Percentiles rank a stretch among this genome's conserved stretches.
Conservation (phyloP, 2,329 filamentous ascomycete genomes). For the Fulvia fulva region DNA sequence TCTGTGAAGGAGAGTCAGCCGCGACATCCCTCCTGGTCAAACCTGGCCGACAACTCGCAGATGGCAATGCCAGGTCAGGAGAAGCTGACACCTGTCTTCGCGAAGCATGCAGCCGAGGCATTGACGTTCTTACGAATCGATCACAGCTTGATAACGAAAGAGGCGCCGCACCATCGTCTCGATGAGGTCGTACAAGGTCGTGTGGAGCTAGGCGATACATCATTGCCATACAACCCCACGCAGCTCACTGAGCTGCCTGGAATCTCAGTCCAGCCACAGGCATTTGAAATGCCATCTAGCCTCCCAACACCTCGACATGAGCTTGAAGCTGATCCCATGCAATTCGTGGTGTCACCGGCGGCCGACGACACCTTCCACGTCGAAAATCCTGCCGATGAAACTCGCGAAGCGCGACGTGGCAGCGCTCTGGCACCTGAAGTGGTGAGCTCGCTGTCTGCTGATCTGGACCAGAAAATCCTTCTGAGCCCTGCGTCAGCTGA, state of each 20-base stretch:
- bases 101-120: constrained; percentile 43
- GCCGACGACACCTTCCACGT: constrained; percentile 30
- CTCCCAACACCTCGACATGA: constrained; percentile 33
- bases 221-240: constrained; percentile 20
- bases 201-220: constrained; percentile 28
- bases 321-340: constrained; percentile 35
- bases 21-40: constrained; percentile 26
- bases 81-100: constrained; percentile 52
- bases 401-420: constrained; percentile 35
- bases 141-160: constrained; percentile 51
- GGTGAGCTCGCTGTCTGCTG: constrained; percentile 26
- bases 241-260: constrained; percentile 30
- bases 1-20: constrained; percentile 35
- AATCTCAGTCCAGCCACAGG: constrained; percentile 19
- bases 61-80: constrained; percentile 47
- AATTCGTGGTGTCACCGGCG: constrained; percentile 32
- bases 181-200: constrained; percentile 25
- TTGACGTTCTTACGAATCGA: constrained; percentile 55
- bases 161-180: constrained; percentile 28
- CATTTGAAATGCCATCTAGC: constrained; percentile 26
- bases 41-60: constrained; percentile 16
- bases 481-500: constrained; percentile 22
- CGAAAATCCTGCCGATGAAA: neutral
- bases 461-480: constrained; percentile 14
- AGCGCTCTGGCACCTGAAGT: constrained; percentile 47